Base-by-base conservation (phyloP, 352 stramenopile species). In the Globisporangium ultimum region DNA sequence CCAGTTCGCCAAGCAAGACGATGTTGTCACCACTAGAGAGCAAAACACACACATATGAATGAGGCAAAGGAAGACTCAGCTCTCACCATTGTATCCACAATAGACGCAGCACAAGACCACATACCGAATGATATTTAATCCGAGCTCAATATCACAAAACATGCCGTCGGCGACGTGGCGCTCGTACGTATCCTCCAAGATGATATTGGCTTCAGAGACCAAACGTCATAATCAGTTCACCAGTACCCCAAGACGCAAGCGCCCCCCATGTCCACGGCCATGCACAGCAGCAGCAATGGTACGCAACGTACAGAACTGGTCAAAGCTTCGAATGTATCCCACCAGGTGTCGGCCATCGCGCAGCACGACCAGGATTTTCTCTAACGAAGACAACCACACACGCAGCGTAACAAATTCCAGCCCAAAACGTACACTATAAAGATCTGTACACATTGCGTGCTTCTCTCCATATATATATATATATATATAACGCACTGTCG, bases 291-390 rank as follows among this genome's bases (percentile, higher is more conserved):
- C 9, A 20, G 32, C 18, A 57, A 46, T 7, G 10, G 18, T n/a
- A 22, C 10, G 53, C 32, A 18, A 77, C 81, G 56, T 71, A 95
- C 86, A 95, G 61, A 80, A 94, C 56, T 93, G 84, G 58, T 96
- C 84, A 52, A 96, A 94, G 63, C 84, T 94, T n/a, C 84, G 84
- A 20, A 93, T 68, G 48, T 84, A 93, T 52, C 95, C 93, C 45
- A 98, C 84, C 49, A 99, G 78, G 74, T 99, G 94, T 46, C 96
- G 87, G 36, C 96, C 96, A 73, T 99, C 97, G 48, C 93, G 85
- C 34, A 99, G 74, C 22, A 99, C 92, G 57, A 98, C 87, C 47
- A 95, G 66, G 63, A 95, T 86, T 81, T 93, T 79, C 72, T 95
- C 86, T 95, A 24, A 58, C 7, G 49, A 13, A 57, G 24, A 51